Evolutionary conservation across 768 basidiomycete species (phyloP).

Genomic region (Mrakia frigida): DNA sequence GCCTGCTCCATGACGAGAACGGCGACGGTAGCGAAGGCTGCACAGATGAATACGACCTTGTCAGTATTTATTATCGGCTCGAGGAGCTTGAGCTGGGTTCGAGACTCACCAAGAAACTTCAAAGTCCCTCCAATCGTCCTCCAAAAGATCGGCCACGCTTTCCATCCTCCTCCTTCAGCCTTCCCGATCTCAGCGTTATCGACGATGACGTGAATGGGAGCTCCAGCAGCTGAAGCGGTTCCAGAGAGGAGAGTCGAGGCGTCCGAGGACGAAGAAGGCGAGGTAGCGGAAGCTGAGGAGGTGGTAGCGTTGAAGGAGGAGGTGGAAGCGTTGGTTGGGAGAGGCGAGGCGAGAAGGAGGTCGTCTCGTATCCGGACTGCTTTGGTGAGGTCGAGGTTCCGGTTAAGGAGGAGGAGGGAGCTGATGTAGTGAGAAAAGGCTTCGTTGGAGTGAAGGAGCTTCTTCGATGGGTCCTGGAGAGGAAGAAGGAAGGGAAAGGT

Average conservation of each 20-base stretch:
- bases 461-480: constrained; percentile 20
- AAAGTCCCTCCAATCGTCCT: constrained; percentile 20
- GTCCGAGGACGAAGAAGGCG: neutral
- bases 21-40: constrained; percentile 58
- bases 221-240: neutral
- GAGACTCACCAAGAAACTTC: constrained; percentile 27
- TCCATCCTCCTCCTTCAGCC: constrained; percentile 8
- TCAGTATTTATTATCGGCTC: neutral
- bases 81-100: neutral
- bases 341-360: constrained; percentile 15
- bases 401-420: constrained; percentile 12
- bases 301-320: neutral
- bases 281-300: constrained; percentile 7
- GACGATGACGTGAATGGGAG: constrained; percentile 25
- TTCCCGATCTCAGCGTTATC: constrained; percentile 17
- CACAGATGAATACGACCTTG: too few relatives aligned
- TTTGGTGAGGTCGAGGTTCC: constrained; percentile 7
- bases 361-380: constrained; percentile 28
- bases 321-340: constrained; percentile 8
- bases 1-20: constrained; percentile 32
- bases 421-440: constrained; percentile 19
- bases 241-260: neutral
- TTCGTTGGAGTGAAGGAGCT: constrained; percentile 21
- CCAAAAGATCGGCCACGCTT: constrained; percentile 21
- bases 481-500: neutral